These are phyloP conservation scores for Ophiostoma populinum DNA, from an alignment of 2,329 filamentous ascomycete genomes.

Conservation along the genomic window DNA sequence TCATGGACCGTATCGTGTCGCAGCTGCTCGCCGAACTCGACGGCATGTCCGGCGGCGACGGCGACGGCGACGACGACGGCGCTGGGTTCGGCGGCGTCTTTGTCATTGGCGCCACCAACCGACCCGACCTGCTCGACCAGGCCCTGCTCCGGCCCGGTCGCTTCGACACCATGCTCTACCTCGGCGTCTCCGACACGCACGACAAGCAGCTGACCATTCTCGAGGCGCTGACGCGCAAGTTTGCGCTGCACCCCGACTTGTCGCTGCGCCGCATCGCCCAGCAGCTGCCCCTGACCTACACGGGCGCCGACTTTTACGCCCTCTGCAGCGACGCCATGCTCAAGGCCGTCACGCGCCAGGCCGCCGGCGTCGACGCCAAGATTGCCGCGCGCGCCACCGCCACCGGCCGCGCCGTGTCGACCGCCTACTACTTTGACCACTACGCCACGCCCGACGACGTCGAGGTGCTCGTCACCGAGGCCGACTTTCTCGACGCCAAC, in stretches of 20 bases:
- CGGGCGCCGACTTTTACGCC: constrained; percentile 91
- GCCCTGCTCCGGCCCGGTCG: constrained; percentile 76
- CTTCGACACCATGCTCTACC: constrained; percentile 97
- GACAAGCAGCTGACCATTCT: constrained; percentile 91
- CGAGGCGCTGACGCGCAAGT: constrained; percentile 91
- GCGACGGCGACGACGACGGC: constrained; percentile 7
- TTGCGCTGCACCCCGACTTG: constrained; percentile 64
- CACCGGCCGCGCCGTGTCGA: constrained; percentile 40
- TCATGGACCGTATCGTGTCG: constrained; percentile 95
- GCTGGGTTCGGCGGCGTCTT: constrained; percentile 75
- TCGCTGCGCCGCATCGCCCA: constrained; percentile 61
- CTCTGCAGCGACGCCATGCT: constrained; percentile 97
- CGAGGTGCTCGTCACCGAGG: constrained; percentile 72
- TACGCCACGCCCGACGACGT: constrained; percentile 67
- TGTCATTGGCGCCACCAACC: constrained; percentile 90
- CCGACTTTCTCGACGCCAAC: constrained; percentile 71
- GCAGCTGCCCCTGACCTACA: constrained; percentile 83
- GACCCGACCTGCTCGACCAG: constrained; percentile 82
- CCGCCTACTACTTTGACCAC: constrained; percentile 93
- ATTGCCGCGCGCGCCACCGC: constrained; percentile 48
- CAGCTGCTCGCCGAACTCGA: constrained; percentile 90
- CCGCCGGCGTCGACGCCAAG: constrained; percentile 66
- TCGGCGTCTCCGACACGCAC: constrained; percentile 91
- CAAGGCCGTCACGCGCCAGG: constrained; percentile 88
- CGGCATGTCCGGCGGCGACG: constrained; percentile 55